Base-by-base conservation (phyloP, 106 monocot genomes). In the Vanilla planifolia region DNA sequence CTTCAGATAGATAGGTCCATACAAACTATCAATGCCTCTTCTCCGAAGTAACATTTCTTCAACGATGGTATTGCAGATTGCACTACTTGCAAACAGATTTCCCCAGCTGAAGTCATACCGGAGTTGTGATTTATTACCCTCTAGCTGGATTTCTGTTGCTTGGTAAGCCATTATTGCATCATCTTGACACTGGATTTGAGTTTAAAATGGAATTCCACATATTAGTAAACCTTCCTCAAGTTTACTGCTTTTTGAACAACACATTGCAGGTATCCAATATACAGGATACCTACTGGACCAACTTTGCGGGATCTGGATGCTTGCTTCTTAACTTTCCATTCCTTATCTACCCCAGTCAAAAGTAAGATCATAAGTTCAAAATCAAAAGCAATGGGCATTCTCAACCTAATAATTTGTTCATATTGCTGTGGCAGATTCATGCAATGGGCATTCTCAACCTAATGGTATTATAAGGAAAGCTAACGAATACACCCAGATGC, bases 131-230 rank as follows among this genome's bases (percentile, higher is more conserved):
- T 67, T 96, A 45, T 74, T 77, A 19, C 84, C 91, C 24, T 70
- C 81, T 4, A 91, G 96, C 67, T 96, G 96, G 96, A 79, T 96
- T 15, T 96, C 87, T 75, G 90, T 96, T 28, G 90, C 96, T 29
- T 96, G 96, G 96, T 95, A 41, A 41, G 29, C 23, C 27, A 16
- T 50, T 5, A 8, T 26, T 50, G n/a, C 50, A 50, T 50, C 13
- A 50, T n/a, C n/a, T n/a, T n/a, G n/a, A n/a, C n/a, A n/a, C n/a
- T n/a, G n/a, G n/a, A n/a, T n/a, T n/a, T n/a, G n/a, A n/a, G n/a
- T n/a, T n/a, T n/a, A n/a, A n/a, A n/a, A n/a, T n/a, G n/a, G n/a
- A n/a, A n/a, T n/a, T n/a, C n/a, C n/a, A n/a, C n/a, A n/a, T n/a
- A n/a, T n/a, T n/a, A n/a, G n/a, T n/a, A n/a, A n/a, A n/a, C n/a